A percentile compares a stretch with the other conserved stretches of the same genome.
phyloP scores from a whole-genome alignment of 2,329 filamentous ascomycete genomes.

The Coccinonectria pachysandricola region DNA sequence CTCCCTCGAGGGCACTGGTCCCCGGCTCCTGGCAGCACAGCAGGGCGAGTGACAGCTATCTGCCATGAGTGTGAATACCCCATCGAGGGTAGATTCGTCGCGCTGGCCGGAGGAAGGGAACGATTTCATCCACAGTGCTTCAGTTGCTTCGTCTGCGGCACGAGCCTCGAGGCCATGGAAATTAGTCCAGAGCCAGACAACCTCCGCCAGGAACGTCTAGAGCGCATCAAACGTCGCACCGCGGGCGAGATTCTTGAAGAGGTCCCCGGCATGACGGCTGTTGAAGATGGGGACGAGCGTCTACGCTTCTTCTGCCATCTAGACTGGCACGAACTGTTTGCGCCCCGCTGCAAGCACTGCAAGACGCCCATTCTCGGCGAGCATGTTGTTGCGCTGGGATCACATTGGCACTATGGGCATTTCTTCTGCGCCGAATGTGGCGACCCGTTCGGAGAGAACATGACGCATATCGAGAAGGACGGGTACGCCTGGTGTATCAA shows the following conservation, averaged over 20 bases:
- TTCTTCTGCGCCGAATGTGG: constrained; percentile 99
- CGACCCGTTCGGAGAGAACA: constrained; percentile 72
- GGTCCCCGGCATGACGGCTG: constrained; percentile 50
- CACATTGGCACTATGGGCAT: constrained; percentile 95
- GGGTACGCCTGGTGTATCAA: constrained; percentile 94
- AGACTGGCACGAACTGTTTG: constrained; percentile 95
- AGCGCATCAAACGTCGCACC: constrained; percentile 56
- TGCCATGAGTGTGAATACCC: constrained; percentile 77
- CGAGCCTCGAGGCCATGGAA: constrained; percentile 83
- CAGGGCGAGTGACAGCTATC: constrained; percentile 53
- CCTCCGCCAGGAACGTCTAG: constrained; percentile 59
- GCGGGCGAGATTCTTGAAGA: constrained; percentile 51
- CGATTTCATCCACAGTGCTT: constrained; percentile 95
- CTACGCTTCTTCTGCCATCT: constrained; percentile 92
- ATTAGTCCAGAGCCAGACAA: constrained; percentile 86
- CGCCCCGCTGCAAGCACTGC: constrained; percentile 89
- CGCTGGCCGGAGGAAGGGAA: constrained; percentile 58
- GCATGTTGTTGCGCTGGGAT: constrained; percentile 83
- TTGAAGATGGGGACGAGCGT: constrained; percentile 62
- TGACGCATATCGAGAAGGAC: constrained; percentile 80
- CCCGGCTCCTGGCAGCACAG: constrained; percentile 35
- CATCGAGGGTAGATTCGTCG: constrained; percentile 85
- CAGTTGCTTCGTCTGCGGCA: constrained; percentile 76
- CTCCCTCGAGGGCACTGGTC: constrained; percentile 48
- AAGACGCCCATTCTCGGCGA: constrained; percentile 94